Base-by-base conservation (phyloP, 2,329 filamentous ascomycete species). In the Cytospora leucostoma region DNA sequence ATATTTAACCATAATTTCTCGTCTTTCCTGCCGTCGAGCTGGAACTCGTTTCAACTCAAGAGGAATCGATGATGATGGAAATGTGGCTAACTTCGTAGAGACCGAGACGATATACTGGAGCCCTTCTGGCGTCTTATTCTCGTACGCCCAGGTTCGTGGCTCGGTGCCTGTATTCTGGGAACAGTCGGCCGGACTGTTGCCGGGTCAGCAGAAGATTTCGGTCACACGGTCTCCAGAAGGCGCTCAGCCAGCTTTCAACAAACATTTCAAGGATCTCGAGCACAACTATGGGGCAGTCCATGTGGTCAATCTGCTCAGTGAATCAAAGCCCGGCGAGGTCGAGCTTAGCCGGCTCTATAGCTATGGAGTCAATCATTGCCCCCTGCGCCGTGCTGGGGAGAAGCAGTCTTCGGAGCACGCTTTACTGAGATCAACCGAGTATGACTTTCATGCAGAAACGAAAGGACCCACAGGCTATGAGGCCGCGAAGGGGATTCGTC, bases 41-140 rank as follows among this genome's bases (percentile, higher is more conserved):
- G 95, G 95, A 27, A 99, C 95, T 17, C 86, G 95, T 49, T 99
- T 98, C 81, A 98, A 98, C 74, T 90, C 94, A n/a, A 85, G 95
- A 69, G 95, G 95, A 47, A 97, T 99, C 67, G 95, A 99, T 72
- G 95, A 99, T 73, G 93, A 98, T 72, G 95, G 95, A 15, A 92
- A 98, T 70, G 95, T 98, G 34, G 93, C 95, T 65, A 99, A 99
- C 75, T 99, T 97, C 76, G 95, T 98, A n/a, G 95, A 99, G 76
- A 95, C 93, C 0, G 95, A 99, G 77, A 96, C 93, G 0, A 87
- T 94, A 49, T 93, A 96, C 72, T 97, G 91, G 89, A 89, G 89
- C 69, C 90, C 91, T 0, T 85, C 87, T 0, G 85, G 86, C 4
- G 79, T 92, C 7, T 87, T 92, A 61, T 98, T 98, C 74, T 98